A percentile compares a stretch with the other conserved stretches of the same genome.
These are phyloP conservation scores for Ilyonectria sp. DNA, from an alignment of 2,329 filamentous ascomycete genomes.

Conservation along the genomic window DNA sequence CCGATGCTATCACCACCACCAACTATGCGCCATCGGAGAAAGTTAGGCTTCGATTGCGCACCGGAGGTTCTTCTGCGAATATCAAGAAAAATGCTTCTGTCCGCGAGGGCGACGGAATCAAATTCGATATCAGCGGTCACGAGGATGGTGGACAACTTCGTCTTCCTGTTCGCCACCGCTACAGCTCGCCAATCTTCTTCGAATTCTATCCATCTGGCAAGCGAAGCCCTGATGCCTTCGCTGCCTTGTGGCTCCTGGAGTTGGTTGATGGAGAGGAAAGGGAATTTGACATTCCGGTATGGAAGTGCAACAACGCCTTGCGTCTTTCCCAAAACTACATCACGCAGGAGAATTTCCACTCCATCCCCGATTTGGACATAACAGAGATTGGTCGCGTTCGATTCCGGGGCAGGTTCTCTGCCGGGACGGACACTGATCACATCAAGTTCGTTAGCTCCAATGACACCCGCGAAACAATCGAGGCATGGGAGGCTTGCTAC, in stretches of 20 bases:
- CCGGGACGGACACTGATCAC: constrained; percentile 91
- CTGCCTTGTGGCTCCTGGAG: constrained; percentile 88
- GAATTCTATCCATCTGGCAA: constrained; percentile 83
- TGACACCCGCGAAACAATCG: constrained; percentile 91
- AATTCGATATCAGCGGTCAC: constrained; percentile 64
- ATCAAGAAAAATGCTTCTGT: constrained; percentile 76
- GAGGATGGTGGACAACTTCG: constrained; percentile 67
- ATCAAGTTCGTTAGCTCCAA: constrained; percentile 88
- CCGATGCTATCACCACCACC: constrained; percentile 76
- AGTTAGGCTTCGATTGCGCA: constrained; percentile 84
- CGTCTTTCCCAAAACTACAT: constrained; percentile 94
- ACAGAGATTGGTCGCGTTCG: constrained; percentile 85
- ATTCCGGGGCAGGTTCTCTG: constrained; percentile 88
- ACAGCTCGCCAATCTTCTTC: constrained; percentile 90
- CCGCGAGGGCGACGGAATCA: constrained; percentile 68
- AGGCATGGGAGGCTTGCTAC: constrained; percentile 93
- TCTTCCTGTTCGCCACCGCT: constrained; percentile 91
- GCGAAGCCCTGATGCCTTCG: constrained; percentile 80
- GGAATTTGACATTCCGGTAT: constrained; percentile 90
- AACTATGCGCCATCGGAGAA: constrained; percentile 76
- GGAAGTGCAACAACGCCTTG: constrained; percentile 82
- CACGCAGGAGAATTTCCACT: constrained; percentile 80
- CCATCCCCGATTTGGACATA: constrained; percentile 82
- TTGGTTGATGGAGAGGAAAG: constrained; percentile 84
- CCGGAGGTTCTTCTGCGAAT: constrained; percentile 84